Evolutionary conservation across 164 flowering plant species (phyloP), one percentile per base, ranked within the genome.

Genomic region (Nymphaea thermarum): DNA sequence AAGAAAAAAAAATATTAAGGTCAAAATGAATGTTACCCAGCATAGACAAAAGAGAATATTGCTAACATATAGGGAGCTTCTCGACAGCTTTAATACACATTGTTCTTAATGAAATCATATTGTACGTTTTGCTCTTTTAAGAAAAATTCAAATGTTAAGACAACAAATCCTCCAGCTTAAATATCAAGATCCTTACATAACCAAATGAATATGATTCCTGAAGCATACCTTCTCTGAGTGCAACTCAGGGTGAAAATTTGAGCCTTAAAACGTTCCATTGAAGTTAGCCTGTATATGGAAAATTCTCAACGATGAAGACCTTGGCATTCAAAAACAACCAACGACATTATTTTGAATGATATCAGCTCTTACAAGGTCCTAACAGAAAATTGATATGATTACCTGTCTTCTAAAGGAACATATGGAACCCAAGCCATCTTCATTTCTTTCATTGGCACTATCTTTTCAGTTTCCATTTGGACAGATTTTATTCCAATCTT

Each of bases 381-480:
- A 25, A 25, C 36, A 25, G 36, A 25, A 25, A 25, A 25, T 25
- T 25, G 12, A 4, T 47, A 47, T 1, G 43, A 53, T 66, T 79
- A 88, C 99, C 99, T 84, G 5, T 85, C 74, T 66, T 86, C 96
- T 60, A 92, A 76, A 45, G 99, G 99, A 53, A 95, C 78, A 78
- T 92, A 95, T 11, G 99, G 99, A 72, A 89, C 84, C 99, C 99
- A 95, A 63, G 83, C 99, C 98, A 95, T 92, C 79, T 95, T 92
- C 99, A 95, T 95, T 70, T 86, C 83, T 76, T 89, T 95, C 99
- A 95, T 92, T 47, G 97, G 94, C 62, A 95, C 68, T 68, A 95
- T 90, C 77, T 92, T 97, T 72, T 95, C 99, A 66, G 73, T 76
- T 72, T 90, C 99, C 75, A 96, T 84, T 79, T 95, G 99, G 64